Conservation (phyloP, 2,329 filamentous ascomycete species). For the Lachnellula cervina region DNA sequence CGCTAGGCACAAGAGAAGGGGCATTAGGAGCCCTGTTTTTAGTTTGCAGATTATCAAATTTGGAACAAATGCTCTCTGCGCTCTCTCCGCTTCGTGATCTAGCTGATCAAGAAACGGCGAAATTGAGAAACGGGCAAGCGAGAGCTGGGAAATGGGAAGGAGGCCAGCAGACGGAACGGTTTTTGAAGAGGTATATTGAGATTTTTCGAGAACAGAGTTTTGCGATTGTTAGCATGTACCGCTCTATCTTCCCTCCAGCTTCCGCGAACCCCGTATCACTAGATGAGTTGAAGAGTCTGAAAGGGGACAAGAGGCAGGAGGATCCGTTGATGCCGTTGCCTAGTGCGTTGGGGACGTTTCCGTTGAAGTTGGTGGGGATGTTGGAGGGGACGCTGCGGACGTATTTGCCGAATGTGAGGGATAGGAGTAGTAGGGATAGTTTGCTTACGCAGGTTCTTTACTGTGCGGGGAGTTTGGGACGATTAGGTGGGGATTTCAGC, state of each 20-base stretch:
- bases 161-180: slow-evolving; percentile 90
- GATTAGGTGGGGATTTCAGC: slow-evolving; percentile 88
- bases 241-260: slow-evolving; percentile 70
- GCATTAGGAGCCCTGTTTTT: slow-evolving; percentile 80
- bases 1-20: slow-evolving; percentile 46
- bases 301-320: slow-evolving; percentile 17
- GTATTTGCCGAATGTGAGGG: slow-evolving; percentile 78
- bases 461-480: slow-evolving; percentile 83
- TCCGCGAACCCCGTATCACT: slow-evolving; percentile 16
- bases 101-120: slow-evolving; percentile 73
- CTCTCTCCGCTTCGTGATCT: slow-evolving; percentile 81
- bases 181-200: slow-evolving; percentile 91
- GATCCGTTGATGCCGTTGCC: slow-evolving; percentile 59
- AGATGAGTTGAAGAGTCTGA: slow-evolving; percentile 12
- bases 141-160: slow-evolving; percentile 48
- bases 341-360: slow-evolving; percentile 75
- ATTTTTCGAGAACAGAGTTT: slow-evolving; percentile 98
- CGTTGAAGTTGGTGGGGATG: slow-evolving; percentile 75
- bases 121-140: slow-evolving; percentile 13
- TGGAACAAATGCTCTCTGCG: slow-evolving; percentile 75
- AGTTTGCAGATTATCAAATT: slow-evolving; percentile 74
- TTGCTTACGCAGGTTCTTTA: slow-evolving; percentile 90
- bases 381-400: slow-evolving; percentile 68
- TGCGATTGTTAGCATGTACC: slow-evolving; percentile 89
- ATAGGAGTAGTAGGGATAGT: slow-evolving; percentile 77